Percentiles rank a stretch among this genome's conserved stretches.
These are phyloP conservation scores for Daldinia eschscholtzii DNA, from an alignment of 2,329 filamentous ascomycete genomes.

Conservation along the genomic window DNA sequence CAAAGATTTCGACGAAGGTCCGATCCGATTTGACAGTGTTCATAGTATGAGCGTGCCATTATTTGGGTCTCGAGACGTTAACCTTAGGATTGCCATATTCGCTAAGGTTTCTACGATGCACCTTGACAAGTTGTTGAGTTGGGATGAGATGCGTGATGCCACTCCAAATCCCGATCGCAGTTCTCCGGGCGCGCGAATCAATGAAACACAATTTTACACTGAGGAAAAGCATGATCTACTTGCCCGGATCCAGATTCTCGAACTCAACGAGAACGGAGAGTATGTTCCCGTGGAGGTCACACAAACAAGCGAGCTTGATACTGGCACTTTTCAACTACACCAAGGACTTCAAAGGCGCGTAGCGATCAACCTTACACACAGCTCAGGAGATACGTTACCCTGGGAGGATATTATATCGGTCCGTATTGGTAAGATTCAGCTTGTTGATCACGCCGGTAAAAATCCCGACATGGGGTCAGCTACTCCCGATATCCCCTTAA, in stretches of 20 bases:
- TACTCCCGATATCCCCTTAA: constrained; percentile 80
- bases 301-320: constrained; percentile 84
- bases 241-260: constrained; percentile 86
- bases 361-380: constrained; percentile 89
- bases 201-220: constrained; percentile 91
- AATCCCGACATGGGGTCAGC: constrained; percentile 81
- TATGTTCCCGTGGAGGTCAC: constrained; percentile 94
- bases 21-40: constrained; percentile 95
- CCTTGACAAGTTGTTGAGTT: constrained; percentile 95
- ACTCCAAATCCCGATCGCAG: constrained; percentile 69
- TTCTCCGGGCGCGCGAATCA: constrained; percentile 75
- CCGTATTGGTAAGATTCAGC: constrained; percentile 82
- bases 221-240: constrained; percentile 96
- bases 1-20: constrained; percentile 90
- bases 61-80: constrained; percentile 78
- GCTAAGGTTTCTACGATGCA: constrained; percentile 93
- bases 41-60: constrained; percentile 97
- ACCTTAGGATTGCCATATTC: constrained; percentile 88
- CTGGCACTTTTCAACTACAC: constrained; percentile 93
- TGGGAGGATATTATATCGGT: constrained; percentile 87
- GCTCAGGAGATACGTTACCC: constrained; percentile 85
- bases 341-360: constrained; percentile 93
- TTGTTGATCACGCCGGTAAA: constrained; percentile 88
- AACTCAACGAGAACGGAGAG: constrained; percentile 90
- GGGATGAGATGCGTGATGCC: constrained; percentile 96